Evolutionary conservation across 2,329 filamentous ascomycete genomes (phyloP), one percentile per base, ranked within the genome.

Genomic region (Fusarium subtropicale): DNA sequence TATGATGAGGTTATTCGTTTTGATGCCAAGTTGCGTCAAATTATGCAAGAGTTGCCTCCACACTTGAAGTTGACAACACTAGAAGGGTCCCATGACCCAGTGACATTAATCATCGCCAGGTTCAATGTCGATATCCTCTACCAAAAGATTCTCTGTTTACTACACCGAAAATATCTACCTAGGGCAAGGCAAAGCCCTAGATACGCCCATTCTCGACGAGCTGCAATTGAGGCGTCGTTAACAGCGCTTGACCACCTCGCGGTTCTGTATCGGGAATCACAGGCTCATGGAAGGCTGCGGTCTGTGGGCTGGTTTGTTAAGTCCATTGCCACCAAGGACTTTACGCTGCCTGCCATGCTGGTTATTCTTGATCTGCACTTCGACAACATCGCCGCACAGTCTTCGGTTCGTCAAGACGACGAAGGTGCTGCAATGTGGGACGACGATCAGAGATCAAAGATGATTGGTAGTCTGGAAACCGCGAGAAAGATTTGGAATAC

Each of bases 81-180:
- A 61, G 91, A 94, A 60, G 91, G 93, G 57, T 90, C 88, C 7
- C 85, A 90, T 47, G 94, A 97, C 73, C 90, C 97, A 20, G 89
- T 96, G 78, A 92, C 93, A 28, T 87, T 96, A 63, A 90, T 97
- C 60, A 91, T 97, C 82, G 91, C 94, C 53, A 90, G 94, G 30
- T 94, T 94, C 76, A 92, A 91, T 59, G 82, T 97, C 33, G 92
- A 96, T 66, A 90, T 96, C 51, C 81, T 97, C 7, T 97, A 94
- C 76, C 90, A 97, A 68, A 97, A 97, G 80, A 92, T 94, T 20
- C 86, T 97, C 73, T 97, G 93, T 74, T 87, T 97, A 24, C 86
- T 99, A 39, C 96, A 99, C 78, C 88, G 94, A 52, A 94, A 94
- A 68, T 97, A 96, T 77, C 86, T 97, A 60, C 84, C 88, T n/a